phyloP scores from a whole-genome alignment of 441 rosid species.

The Cnidoscolus chayamansa region DNA sequence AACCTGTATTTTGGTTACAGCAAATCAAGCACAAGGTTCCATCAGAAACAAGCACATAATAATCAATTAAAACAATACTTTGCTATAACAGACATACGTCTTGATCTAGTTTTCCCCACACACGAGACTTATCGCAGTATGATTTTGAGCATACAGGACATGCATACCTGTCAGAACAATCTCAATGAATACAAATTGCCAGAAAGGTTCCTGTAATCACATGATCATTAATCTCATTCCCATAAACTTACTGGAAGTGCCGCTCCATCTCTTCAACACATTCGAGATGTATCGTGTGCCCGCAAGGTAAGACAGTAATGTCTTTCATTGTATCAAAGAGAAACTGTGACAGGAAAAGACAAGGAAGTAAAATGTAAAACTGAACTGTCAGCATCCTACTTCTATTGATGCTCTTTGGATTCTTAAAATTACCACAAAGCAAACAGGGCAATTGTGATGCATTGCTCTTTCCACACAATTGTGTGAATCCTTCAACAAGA shows the following conservation, averaged over 20 bases:
- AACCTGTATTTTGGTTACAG: constrained; percentile 42
- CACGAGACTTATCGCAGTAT: constrained; percentile 55
- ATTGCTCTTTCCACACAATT: constrained; percentile 57
- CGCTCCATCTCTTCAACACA: constrained; percentile 54
- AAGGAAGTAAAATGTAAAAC: not conserved
- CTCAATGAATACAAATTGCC: not conserved
- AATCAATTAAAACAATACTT: not conserved
- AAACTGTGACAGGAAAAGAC: constrained; percentile 31
- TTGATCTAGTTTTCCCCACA: constrained; percentile 67
- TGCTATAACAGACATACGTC: constrained; percentile 30
- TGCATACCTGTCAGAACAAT: constrained; percentile 47
- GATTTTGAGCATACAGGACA: constrained; percentile 93
- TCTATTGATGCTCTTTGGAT: not conserved
- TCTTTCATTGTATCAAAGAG: constrained; percentile 56
- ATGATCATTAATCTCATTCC: not conserved
- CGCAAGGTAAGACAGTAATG: constrained; percentile 50
- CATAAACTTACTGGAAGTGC: constrained; percentile 42
- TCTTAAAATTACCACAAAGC: constrained; percentile 49
- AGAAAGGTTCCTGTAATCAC: no score
- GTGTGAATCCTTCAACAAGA: constrained; percentile 43
- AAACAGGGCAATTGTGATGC: constrained; percentile 62
- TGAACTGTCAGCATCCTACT: not conserved
- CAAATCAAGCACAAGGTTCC: not conserved
- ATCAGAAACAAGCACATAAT: not conserved
- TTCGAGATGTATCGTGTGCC: constrained; percentile 61